Base-by-base conservation (phyloP, 2,329 filamentous ascomycete genomes). In the Colletotrichum sp. region DNA sequence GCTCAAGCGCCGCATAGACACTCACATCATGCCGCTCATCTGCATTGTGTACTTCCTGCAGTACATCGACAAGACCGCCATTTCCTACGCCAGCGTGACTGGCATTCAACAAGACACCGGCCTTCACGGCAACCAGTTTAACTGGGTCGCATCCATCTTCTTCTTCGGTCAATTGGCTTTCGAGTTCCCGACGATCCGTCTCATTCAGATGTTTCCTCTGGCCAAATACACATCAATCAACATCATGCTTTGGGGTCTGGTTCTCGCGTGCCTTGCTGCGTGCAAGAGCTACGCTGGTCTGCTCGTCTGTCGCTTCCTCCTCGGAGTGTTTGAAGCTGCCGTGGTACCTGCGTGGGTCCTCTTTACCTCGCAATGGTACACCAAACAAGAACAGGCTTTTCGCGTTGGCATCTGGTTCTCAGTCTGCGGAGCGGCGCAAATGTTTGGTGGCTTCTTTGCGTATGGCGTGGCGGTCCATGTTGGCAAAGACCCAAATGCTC, bases 321-420 rank as follows among this genome's bases (percentile, higher is more conserved):
- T 94, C 1, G 93, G 93, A 32, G 87, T 93, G 1, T 93, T 93
- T 71, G 93, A 95, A 81, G 87, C 92, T 1, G 91, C 92, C 0
- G 92, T 95, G 3, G 93, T 92, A 1, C 93, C 93, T 1, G 92
- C 92, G 0, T 94, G 94, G 79, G 90, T 92, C 0, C 86, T 95
- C 2, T 88, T 95, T 78, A 94, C 93, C 2, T 90, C 88, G 5
- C 92, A 94, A 84, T 95, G 93, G 93, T 95, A 94, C 79, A 95
- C 93, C 1, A 92, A 92, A 81, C 87, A 88, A 70, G 93, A 95
- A 81, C 93, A 95, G 84, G 92, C 91, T 3, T 85, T 87, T 0
- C 86, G 93, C 10, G 90, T 90, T 2, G 90, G 89, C 6, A 90
- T 94, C 71, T 95, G 93, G 93, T 94, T 94, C 84, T 89, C 86